Evolutionary conservation across 2,329 filamentous ascomycete species (phyloP).

Genomic region (Aspergillus sp.): DNA sequence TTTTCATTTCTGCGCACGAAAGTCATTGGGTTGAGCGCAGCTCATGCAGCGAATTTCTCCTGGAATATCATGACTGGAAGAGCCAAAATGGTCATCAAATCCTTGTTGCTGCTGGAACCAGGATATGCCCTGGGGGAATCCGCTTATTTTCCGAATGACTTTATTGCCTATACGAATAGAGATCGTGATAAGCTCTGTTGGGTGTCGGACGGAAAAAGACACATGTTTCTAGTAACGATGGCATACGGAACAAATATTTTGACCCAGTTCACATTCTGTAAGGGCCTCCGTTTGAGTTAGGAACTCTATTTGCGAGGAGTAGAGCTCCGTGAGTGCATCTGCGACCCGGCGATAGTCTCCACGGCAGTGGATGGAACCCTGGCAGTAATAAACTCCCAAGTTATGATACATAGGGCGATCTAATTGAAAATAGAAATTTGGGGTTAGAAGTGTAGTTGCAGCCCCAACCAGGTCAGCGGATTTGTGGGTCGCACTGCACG

Average conservation of each 20-base stretch:
- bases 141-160: slow-evolving; percentile 12
- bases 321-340: slow-evolving; percentile 5
- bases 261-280: background rate
- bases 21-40: background rate
- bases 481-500: background rate
- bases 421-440: slow-evolving; percentile 9
- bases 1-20: background rate
- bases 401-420: slow-evolving; percentile 5
- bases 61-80: slow-evolving; percentile 9
- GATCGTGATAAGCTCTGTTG: slow-evolving; percentile 4
- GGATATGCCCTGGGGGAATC: slow-evolving; percentile 11
- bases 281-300: slow-evolving; percentile 9
- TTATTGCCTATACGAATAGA: slow-evolving; percentile 3
- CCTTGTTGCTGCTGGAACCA: slow-evolving; percentile 13
- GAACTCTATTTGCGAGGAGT: slow-evolving; percentile 5
- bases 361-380: slow-evolving; percentile 13
- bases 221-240: slow-evolving; percentile 6
- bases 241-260: slow-evolving; percentile 9
- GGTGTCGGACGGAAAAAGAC: slow-evolving; percentile 9
- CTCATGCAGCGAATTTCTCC: slow-evolving; percentile 5
- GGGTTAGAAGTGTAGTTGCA: slow-evolving; percentile 5
- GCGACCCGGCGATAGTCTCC: slow-evolving; percentile 3
- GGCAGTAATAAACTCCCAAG: slow-evolving; percentile 7
- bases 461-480: slow-evolving; percentile 4
- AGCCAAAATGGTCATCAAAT: slow-evolving; percentile 9